A percentile compares a stretch with the other conserved stretches of the same genome.
These are phyloP conservation scores for Echites panduratus DNA, from an alignment of 257 asterid genomes.

Conservation along the genomic window DNA sequence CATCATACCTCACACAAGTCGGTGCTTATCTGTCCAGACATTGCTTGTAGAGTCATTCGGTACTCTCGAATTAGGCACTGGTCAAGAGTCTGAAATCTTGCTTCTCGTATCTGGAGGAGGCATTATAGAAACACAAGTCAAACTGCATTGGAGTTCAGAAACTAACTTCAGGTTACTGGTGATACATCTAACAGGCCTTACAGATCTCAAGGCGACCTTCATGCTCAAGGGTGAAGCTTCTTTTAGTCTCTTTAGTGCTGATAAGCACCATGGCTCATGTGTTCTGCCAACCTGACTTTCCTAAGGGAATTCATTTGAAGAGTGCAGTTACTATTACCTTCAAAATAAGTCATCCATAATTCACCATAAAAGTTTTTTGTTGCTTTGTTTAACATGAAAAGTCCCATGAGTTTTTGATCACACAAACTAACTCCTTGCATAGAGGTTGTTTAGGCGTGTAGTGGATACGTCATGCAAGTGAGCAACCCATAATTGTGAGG, in stretches of 20 bases:
- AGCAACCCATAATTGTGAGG: not conserved
- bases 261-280: constrained; percentile 58
- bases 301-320: constrained; percentile 24
- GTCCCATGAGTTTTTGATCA: not conserved
- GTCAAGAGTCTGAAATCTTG: constrained; percentile 84
- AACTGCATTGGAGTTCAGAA: not conserved
- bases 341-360: not conserved
- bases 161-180: not conserved
- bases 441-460: not conserved
- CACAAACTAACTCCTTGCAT: not conserved
- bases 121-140: constrained; percentile 12
- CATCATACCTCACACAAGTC: constrained; percentile 74
- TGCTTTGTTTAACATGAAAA: not conserved
- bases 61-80: constrained; percentile 88
- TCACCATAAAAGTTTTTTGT: not conserved
- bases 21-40: constrained; percentile 46
- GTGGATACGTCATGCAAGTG: not conserved
- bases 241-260: constrained; percentile 66
- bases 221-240: constrained; percentile 83
- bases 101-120: constrained; percentile 74
- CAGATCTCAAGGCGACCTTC: constrained; percentile 91
- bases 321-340: not conserved
- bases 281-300: constrained; percentile 70
- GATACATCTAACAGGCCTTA: constrained; percentile 30
- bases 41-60: constrained; percentile 80